Evolutionary conservation across 2,329 filamentous ascomycete genomes (phyloP), one percentile per base, ranked within the genome.

Genomic region (Cylindrodendrum hubeiense): DNA sequence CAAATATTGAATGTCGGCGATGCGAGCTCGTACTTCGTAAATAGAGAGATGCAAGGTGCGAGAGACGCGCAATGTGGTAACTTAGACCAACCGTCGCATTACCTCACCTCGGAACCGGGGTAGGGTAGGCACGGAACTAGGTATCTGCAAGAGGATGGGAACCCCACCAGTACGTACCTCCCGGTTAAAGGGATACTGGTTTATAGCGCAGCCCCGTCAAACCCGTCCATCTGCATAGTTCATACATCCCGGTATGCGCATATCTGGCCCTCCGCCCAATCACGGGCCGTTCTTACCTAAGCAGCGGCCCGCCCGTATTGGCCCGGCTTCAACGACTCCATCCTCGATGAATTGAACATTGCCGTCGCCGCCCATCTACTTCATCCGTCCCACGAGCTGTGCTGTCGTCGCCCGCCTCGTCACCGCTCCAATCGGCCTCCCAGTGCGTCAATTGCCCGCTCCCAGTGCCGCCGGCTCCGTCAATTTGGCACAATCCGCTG

Each of bases 201-300:
- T 41, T 19, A 21, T 5, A 21, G 30, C 17, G 49, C 30, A 19
- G 10, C 12, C n/a, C n/a, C n/a, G n/a, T n/a, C n/a, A n/a, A n/a
- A n/a, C n/a, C n/a, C 22, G 24, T n/a, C 26, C 21, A 21, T 21
- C 53, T n/a, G 21, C 33, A 17, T 8, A n/a, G 12, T 26, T n/a
- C 33, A 34, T 33, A 24, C 24, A 21, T 7, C 30, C 19, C 15
- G 10, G 13, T 54, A 46, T 0, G 12, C 15, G 5, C 5, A 39
- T 66, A 44, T 13, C 17, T 3, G 37, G 8, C 15, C 1, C 4
- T n/a, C 0, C 2, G 22, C 2, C 72, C 72, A 74, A 74, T 74
- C 59, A 74, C 13, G 34, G 19, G 5, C 22, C 6, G 1, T 0
- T 24, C 47, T 74, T 74, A 74, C 71, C 59, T 74, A 74, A 74